phyloP scores from a whole-genome alignment of 164 flowering plant genomes.

The Dillenia suffruticosa region DNA sequence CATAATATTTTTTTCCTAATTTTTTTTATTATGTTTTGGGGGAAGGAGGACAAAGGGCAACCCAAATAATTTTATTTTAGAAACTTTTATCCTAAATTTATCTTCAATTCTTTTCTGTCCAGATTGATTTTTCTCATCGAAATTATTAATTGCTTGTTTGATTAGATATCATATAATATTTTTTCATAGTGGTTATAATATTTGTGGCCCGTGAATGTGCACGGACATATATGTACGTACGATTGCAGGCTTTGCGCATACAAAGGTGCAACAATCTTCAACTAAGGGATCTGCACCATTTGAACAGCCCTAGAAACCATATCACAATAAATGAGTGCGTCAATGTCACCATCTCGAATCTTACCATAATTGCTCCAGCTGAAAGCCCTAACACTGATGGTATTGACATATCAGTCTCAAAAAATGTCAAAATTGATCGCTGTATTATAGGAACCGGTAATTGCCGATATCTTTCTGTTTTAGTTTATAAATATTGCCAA shows the following conservation, averaged over 20 bases:
- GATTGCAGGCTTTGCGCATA: constrained; percentile 12
- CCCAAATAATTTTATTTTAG: too few relatives aligned
- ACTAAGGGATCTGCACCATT: constrained; percentile 9
- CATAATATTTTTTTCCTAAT: too few relatives aligned
- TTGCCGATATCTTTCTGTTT: neutral
- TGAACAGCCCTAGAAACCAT: constrained; percentile 19
- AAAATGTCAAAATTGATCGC: constrained; percentile 4
- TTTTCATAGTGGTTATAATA: too few relatives aligned
- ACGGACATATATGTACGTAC: too few relatives aligned
- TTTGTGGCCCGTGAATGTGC: too few relatives aligned
- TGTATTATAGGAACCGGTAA: constrained; percentile 20
- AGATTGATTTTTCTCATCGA: too few relatives aligned
- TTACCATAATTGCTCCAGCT: constrained; percentile 17
- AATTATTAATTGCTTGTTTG: too few relatives aligned
- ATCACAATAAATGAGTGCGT: constrained; percentile 3
- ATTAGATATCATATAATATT: too few relatives aligned
- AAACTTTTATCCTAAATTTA: too few relatives aligned
- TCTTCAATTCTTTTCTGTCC: too few relatives aligned
- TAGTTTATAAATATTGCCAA: neutral
- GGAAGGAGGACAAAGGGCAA: too few relatives aligned
- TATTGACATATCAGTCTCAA: constrained; percentile 17
- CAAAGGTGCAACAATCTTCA: constrained; percentile 13
- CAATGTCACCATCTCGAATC: constrained; percentile 6
- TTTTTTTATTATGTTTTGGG: too few relatives aligned
- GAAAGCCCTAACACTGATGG: constrained; percentile 38